Evolutionary conservation across 2,329 filamentous ascomycete species (phyloP).

Genomic region (Bipolaris cookei): DNA sequence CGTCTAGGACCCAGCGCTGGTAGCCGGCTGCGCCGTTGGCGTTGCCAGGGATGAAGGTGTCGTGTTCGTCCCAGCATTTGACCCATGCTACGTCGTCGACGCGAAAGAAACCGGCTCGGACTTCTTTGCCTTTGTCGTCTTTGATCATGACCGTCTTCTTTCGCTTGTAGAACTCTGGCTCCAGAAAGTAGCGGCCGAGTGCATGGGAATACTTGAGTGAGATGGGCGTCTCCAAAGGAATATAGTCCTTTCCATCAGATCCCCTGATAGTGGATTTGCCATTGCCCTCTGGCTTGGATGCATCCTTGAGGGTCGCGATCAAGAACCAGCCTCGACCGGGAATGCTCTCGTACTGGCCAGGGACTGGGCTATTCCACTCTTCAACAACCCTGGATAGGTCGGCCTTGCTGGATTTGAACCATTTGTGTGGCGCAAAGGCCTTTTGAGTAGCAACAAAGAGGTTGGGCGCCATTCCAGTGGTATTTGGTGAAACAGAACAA

Average conservation of each 20-base stretch:
- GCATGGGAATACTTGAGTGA: slow-evolving; percentile 57
- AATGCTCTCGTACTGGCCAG: slow-evolving; percentile 58
- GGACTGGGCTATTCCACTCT: slow-evolving; percentile 56
- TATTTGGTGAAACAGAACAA: slow-evolving; percentile 3
- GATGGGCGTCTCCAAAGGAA: slow-evolving; percentile 42
- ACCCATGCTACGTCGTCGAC: slow-evolving; percentile 60
- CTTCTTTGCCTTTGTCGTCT: slow-evolving; percentile 47
- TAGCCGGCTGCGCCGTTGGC: slow-evolving; percentile 38
- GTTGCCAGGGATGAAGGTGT: slow-evolving; percentile 58
- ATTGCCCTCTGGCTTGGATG: slow-evolving; percentile 28
- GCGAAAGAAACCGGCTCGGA: slow-evolving; percentile 56
- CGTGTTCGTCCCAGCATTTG: slow-evolving; percentile 57
- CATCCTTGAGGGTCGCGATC: slow-evolving; percentile 49
- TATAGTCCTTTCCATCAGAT: slow-evolving; percentile 23
- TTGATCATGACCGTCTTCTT: slow-evolving; percentile 53
- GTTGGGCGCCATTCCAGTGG: slow-evolving; percentile 57
- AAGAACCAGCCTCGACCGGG: slow-evolving; percentile 60
- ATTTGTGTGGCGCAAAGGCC: slow-evolving; percentile 57
- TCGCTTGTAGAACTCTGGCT: slow-evolving; percentile 56
- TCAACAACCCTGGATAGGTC: slow-evolving; percentile 53
- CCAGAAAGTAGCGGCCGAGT: slow-evolving; percentile 57
- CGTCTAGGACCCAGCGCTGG: slow-evolving; percentile 57
- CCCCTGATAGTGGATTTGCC: slow-evolving; percentile 24
- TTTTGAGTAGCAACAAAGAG: slow-evolving; percentile 58
- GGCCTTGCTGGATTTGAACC: slow-evolving; percentile 53